Conservation (phyloP, 73 alveolate genomes). For the Symbiodinium natans region DNA sequence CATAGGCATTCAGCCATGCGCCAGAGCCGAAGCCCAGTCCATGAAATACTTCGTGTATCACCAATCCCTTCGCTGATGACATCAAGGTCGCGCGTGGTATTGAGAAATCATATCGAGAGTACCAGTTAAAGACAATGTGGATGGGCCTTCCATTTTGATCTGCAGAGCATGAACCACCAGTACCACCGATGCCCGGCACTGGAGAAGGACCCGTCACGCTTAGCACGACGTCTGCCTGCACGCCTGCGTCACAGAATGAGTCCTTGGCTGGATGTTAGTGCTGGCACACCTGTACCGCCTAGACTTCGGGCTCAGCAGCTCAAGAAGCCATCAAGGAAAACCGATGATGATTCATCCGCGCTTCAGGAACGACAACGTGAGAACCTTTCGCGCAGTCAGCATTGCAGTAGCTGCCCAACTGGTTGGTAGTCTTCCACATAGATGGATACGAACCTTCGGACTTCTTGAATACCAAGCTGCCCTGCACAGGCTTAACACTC, state of each 20-base stretch:
- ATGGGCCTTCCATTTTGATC: conserved; percentile 78
- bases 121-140: conserved; percentile 78
- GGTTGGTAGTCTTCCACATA: conserved; percentile 69
- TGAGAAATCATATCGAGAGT: conserved; percentile 66
- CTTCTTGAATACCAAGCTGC: conserved; percentile 55
- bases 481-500: conserved; percentile 65
- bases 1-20: conserved; percentile 69
- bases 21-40: conserved; percentile 81
- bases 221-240: conserved; percentile 62
- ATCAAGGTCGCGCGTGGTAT: conserved; percentile 13
- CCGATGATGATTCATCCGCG: not conserved
- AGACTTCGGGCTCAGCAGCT: no score
- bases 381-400: conserved; percentile 84
- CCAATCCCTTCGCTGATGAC: conserved; percentile 29
- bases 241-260: conserved; percentile 48
- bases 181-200: conserved; percentile 79
- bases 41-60: conserved; percentile 76
- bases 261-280: conserved; percentile 29
- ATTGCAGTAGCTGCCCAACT: conserved; percentile 71
- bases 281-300: no score
- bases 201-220: conserved; percentile 77
- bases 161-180: conserved; percentile 79
- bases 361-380: conserved; percentile 49
- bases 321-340: no score
- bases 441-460: conserved; percentile 85